phyloP scores from a whole-genome alignment of 257 asterid species.

The Solanum peruvianum region DNA sequence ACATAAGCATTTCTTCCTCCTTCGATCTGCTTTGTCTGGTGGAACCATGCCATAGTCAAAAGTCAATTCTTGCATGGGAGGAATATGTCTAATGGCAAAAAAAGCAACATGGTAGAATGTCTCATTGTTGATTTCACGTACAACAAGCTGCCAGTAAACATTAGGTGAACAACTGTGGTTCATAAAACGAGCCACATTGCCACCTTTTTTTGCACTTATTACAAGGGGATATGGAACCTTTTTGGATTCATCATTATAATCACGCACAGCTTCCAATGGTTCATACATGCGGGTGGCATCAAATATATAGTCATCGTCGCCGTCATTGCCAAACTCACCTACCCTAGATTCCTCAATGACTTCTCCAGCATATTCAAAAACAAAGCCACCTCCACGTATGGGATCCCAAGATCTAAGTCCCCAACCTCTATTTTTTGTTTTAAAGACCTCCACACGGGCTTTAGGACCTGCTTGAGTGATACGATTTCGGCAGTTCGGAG shows the following conservation, averaged over 20 bases:
- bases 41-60: conserved; percentile 57
- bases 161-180: conserved; percentile 91
- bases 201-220: conserved; percentile 54
- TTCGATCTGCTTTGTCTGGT: conserved; percentile 34
- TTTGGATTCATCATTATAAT: conserved; percentile 18
- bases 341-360: conserved; percentile 27
- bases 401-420: conserved; percentile 98
- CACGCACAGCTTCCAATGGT: conserved; percentile 37
- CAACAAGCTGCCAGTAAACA: conserved; percentile 72
- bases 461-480: conserved; percentile 63
- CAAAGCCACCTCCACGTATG: conserved; percentile 70
- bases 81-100: conserved; percentile 76
- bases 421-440: conserved; percentile 82
- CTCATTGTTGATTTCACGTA: conserved; percentile 62
- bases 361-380: conserved; percentile 95
- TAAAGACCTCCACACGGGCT: conserved; percentile 68
- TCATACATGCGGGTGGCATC: conserved; percentile 70
- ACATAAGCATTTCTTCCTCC: conserved; percentile 70
- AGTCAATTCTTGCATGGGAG: conserved; percentile 91
- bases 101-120: conserved; percentile 61
- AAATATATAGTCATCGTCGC: conserved; percentile 44
- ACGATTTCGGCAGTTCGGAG: conserved; percentile 67
- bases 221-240: conserved; percentile 61
- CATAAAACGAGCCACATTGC: conserved; percentile 91
- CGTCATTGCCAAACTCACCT: conserved; percentile 26